Conservation (phyloP, 768 basidiomycete genomes). For the Harrya chromipes region DNA sequence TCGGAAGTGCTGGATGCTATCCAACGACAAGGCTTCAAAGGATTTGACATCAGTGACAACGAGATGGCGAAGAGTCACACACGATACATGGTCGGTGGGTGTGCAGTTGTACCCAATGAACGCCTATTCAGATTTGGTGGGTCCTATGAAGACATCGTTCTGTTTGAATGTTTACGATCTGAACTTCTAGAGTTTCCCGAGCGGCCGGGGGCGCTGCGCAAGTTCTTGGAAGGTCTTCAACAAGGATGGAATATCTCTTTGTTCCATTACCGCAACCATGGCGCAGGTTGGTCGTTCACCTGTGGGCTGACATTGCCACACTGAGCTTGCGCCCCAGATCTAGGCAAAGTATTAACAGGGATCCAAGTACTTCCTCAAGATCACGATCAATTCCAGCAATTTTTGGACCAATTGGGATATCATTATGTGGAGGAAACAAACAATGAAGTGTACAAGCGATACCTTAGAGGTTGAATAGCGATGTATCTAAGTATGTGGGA, state of each 20-base stretch:
- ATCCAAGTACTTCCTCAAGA: conserved; percentile 84
- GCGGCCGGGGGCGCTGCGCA: conserved; percentile 84
- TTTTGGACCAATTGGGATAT: conserved; percentile 78
- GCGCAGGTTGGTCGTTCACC: conserved; percentile 64
- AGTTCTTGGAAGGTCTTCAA: conserved; percentile 82
- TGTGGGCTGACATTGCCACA: neutral
- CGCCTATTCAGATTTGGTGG: conserved; percentile 89
- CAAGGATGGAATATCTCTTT: conserved; percentile 91
- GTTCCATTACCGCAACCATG: conserved; percentile 98
- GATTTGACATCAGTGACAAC: conserved; percentile 87
- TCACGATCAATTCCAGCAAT: conserved; percentile 63
- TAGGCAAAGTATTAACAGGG: conserved; percentile 90
- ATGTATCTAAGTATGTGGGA: conserved; percentile 5
- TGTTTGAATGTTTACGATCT: neutral
- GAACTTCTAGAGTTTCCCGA: conserved; percentile 84
- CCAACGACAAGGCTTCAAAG: conserved; percentile 70
- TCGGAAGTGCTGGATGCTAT: conserved; percentile 59
- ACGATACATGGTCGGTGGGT: conserved; percentile 93
- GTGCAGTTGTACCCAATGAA: conserved; percentile 73
- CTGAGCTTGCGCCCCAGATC: conserved; percentile 48
- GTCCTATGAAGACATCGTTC: conserved; percentile 26
- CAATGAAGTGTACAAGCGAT: conserved; percentile 80
- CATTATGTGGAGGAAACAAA: conserved; percentile 90
- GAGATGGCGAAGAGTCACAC: conserved; percentile 95
- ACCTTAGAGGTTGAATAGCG: conserved; percentile 43